Base-by-base conservation (phyloP, 306 rosid genomes). In the Pueraria montana region DNA sequence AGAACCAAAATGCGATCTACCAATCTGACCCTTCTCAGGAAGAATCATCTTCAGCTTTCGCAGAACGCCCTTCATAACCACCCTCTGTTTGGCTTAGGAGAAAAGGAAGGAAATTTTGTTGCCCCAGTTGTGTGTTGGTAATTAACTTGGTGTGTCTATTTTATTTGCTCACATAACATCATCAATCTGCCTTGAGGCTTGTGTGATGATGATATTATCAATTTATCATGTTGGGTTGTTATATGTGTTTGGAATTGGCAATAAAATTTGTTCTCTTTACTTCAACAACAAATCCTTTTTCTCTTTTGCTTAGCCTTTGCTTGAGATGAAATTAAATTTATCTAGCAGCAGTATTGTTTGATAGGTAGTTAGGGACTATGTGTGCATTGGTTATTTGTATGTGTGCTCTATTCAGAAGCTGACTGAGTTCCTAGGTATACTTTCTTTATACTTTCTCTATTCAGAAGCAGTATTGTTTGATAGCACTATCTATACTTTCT, bases 1-100 rank as follows among this genome's bases (percentile, higher is more conserved):
- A 86, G 72, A 85, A 72, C 0, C 77, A 89, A 49, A 74, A 74
- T 9, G 63, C 76, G 58, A 79, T 79, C 8, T 86, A 80, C 3
- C 86, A 89, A 65, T 56, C 84, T n/a, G 14, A 68, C 5, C 16
- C 72, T 65, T 38, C 72, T 38, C 72, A 66, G 27, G 83, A 74
- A 38, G 82, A 76, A 55, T 4, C 68, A 18, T 34, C 79, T 4
- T 64, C 46, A 6, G 23, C 24, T 30, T 64, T 64, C 27, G 17
- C 23, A 32, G 71, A 64, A 16, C 43, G 12, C 23, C 7, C 14
- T 32, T 32, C 13, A 3, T 64, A 34, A 55, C 52, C 16, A 9
- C 69, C 4, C 64, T 81, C 72, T 80, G 48, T 50, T 46, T 21
- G 50, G 26, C 50, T 62, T 52, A 74, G 66, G 36, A 73, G 26